A percentile compares a stretch with the other conserved stretches of the same genome.
phyloP scores from a whole-genome alignment of 805 yeast species.

The Pichia heedii region DNA sequence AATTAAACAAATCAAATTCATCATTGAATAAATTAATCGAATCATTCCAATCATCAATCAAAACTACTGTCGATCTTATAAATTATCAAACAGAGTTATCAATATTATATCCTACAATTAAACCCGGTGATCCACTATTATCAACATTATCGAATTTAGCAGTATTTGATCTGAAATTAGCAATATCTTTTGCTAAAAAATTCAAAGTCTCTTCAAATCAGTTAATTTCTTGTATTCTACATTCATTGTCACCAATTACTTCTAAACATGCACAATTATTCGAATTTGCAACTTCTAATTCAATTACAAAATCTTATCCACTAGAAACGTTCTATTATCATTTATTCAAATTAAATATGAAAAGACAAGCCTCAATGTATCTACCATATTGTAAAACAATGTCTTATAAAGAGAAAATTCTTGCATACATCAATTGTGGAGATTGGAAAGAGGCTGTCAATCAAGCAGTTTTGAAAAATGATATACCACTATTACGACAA shows the following conservation, averaged over 20 bases:
- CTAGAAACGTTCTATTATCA: slow-evolving; percentile 54
- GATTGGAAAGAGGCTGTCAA: slow-evolving; percentile 8
- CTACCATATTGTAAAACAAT: slow-evolving; percentile 42
- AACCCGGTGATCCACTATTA: slow-evolving; percentile 5
- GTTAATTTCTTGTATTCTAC: slow-evolving; percentile 44
- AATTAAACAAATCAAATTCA: not conserved
- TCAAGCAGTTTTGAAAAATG: slow-evolving; percentile 5
- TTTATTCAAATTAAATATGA: slow-evolving; percentile 44
- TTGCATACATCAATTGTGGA: slow-evolving; percentile 4
- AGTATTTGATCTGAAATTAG: slow-evolving; percentile 39
- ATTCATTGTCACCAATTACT: slow-evolving; percentile 40
- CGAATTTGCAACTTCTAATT: slow-evolving; percentile 40
- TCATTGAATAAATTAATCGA: slow-evolving; percentile 36
- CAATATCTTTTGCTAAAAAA: slow-evolving; percentile 39
- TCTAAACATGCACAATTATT: slow-evolving; percentile 47
- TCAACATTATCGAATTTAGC: slow-evolving; percentile 38
- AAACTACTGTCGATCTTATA: not conserved
- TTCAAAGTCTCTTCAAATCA: slow-evolving; percentile 52
- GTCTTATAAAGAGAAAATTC: slow-evolving; percentile 25
- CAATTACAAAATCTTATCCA: slow-evolving; percentile 56
- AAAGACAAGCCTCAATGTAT: slow-evolving; percentile 51
- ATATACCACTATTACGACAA: slow-evolving; percentile 1
- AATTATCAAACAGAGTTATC: slow-evolving; percentile 33
- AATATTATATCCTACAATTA: not conserved
- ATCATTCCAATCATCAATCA: slow-evolving; percentile 23